A percentile compares a stretch with the other conserved stretches of the same genome.
Evolutionary conservation across 108 stramenopile species (phyloP).

Genomic region (Poteriospumella lacustris): DNA sequence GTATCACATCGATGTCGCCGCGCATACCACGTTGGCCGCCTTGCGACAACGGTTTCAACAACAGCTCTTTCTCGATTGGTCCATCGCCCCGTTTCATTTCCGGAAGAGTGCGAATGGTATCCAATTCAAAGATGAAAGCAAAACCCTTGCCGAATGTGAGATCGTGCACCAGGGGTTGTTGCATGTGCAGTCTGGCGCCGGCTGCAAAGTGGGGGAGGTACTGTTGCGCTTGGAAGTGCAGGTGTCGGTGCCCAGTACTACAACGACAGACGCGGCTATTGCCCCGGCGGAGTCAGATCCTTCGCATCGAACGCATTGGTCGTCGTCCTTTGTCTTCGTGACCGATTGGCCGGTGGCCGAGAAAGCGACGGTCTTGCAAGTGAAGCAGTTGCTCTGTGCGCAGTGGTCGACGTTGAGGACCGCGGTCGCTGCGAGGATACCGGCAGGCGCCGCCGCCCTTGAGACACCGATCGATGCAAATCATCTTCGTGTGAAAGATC

Average conservation of each 20-base stretch:
- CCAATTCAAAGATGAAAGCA: conserved; percentile 15
- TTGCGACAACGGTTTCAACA: no score
- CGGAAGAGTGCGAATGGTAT: not conserved
- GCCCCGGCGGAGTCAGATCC: no score
- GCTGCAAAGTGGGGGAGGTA: not conserved
- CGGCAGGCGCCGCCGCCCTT: not conserved
- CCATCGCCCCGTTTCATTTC: conserved; percentile 23
- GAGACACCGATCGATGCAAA: not conserved
- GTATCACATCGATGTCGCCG: no score
- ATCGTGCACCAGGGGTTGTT: not conserved
- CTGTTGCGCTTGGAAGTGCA: not conserved
- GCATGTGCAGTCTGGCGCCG: conserved; percentile 13
- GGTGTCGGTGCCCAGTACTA: not conserved
- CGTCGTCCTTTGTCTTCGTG: not conserved
- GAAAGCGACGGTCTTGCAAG: not conserved
- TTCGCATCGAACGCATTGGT: not conserved
- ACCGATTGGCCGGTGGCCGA: not conserved
- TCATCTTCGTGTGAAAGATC: conserved; percentile 10
- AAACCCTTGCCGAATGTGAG: not conserved
- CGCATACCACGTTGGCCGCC: no score
- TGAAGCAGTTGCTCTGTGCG: not conserved
- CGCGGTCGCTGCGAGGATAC: not conserved
- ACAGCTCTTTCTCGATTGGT: no score
- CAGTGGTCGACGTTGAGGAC: not conserved
- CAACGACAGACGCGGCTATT: not conserved